phyloP scores from a whole-genome alignment of 129 eudicot genomes.

The Flaveria robusta region DNA sequence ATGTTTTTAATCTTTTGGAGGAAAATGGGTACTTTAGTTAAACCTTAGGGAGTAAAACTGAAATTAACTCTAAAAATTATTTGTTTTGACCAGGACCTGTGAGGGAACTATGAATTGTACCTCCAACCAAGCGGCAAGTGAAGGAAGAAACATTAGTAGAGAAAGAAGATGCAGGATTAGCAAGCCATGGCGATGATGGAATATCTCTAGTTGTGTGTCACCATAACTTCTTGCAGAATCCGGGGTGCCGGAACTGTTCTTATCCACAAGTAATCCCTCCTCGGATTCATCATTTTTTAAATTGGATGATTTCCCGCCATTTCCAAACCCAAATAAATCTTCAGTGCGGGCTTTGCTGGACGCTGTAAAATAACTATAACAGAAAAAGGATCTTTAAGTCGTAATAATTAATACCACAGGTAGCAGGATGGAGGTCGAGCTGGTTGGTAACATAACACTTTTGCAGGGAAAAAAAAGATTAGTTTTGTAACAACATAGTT shows the following conservation, averaged over 20 bases:
- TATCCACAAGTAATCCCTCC: conserved; percentile 40
- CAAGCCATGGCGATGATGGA: conserved; percentile 90
- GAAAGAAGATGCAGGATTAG: conserved; percentile 74
- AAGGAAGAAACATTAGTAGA: conserved; percentile 76
- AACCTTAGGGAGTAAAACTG: no score
- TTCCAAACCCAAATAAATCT: conserved; percentile 56
- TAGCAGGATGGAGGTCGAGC: not conserved
- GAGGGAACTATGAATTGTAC: conserved; percentile 34
- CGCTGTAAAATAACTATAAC: conserved; percentile 79
- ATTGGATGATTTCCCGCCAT: conserved; percentile 22
- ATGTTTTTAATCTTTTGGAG: no score
- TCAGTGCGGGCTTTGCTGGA: conserved; percentile 61
- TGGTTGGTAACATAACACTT: not conserved
- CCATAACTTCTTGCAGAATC: conserved; percentile 70
- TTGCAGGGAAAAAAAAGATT: not conserved
- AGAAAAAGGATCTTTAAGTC: conserved; percentile 13
- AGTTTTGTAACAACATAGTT: no score
- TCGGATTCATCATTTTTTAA: conserved; percentile 37
- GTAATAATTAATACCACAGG: not conserved
- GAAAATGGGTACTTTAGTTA: no score
- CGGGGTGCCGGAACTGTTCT: conserved; percentile 48
- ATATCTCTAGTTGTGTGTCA: conserved; percentile 83
- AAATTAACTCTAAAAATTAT: no score
- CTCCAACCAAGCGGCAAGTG: conserved; percentile 92
- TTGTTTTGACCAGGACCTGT: not conserved